Evolutionary conservation across 768 basidiomycete species (phyloP).

Genomic region (Cubamyces lactineus): DNA sequence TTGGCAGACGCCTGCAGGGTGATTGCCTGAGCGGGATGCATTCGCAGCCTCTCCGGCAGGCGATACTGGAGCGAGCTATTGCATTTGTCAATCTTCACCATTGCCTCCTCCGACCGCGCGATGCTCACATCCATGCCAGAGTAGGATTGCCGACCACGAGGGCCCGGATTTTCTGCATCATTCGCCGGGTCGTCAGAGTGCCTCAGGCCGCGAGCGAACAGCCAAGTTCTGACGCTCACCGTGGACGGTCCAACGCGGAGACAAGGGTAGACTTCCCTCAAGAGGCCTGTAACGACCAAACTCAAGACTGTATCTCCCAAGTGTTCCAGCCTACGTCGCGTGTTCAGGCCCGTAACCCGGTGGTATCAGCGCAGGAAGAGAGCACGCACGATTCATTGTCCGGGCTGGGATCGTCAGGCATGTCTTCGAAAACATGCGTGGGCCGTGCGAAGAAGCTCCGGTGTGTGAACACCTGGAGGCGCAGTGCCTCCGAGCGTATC

Average conservation of each 20-base stretch:
- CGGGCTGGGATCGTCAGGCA: slow-evolving; percentile 68
- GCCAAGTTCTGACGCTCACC: slow-evolving; percentile 44
- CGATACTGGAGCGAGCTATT: slow-evolving; percentile 64
- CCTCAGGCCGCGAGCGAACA: background rate
- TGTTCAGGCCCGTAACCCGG: background rate
- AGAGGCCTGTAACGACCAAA: slow-evolving; percentile 64
- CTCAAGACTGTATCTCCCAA: slow-evolving; percentile 76
- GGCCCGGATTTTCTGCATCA: slow-evolving; percentile 71
- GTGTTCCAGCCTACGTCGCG: slow-evolving; percentile 63
- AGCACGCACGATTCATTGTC: slow-evolving; percentile 76
- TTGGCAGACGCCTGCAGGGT: slow-evolving; percentile 68
- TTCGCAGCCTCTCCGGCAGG: slow-evolving; percentile 60
- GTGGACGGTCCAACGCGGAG: slow-evolving; percentile 80
- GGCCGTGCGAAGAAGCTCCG: slow-evolving; percentile 72
- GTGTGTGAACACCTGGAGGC: slow-evolving; percentile 71
- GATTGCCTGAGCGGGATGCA: slow-evolving; percentile 75
- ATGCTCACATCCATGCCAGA: slow-evolving; percentile 67
- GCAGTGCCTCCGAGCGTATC: slow-evolving; percentile 51
- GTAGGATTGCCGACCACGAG: slow-evolving; percentile 76
- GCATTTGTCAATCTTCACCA: background rate
- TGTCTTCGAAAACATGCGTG: slow-evolving; percentile 77
- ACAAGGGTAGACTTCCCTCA: slow-evolving; percentile 66
- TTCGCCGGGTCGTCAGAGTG: background rate
- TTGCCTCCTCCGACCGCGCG: no score
- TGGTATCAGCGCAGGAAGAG: background rate